Evolutionary conservation across 73 alveolate species (phyloP), one percentile per base, ranked within the genome.

Genomic region (Paramecium sexaurelia): DNA sequence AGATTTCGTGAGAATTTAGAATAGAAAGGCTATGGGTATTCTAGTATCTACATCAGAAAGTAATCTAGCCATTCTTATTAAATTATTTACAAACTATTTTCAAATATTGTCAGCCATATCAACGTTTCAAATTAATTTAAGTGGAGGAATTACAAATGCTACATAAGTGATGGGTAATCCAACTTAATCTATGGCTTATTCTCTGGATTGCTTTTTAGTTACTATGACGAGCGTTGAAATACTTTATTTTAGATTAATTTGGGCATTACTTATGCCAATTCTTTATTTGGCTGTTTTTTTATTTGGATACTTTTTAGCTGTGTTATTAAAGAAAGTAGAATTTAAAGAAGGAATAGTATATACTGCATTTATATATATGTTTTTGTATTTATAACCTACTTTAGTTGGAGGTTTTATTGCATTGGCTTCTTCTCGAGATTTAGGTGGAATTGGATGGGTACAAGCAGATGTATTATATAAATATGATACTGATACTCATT

Each of bases 211-310:
- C 45, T 78, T 78, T 78, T 78, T 78, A 41, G 90, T 78, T 10
- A 10, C 26, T 26, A 29, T 78, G 32, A 24, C 90, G n/a, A 41
- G 55, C 8, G 22, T 78, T 17, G 90, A 78, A 7, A 78, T 78
- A 39, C 24, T 78, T 17, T 78, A 78, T 13, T 78, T 78, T 26
- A 78, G 90, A 78, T n/a, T 78, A 11, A 39, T 78, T 41, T 78
- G 90, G 90, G 68, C 90, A 7, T 40, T 78, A 78, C 39, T 78
- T 6, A 78, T 78, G 90, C 90, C 90, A 10, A 78, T 78, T 4
- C n/a, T 78, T 2, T 78, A 78, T 45, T 40, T 78, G 22, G 90
- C 90, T 41, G 73, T 43, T 1, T 78, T 78, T 78, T 27, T 78
- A 1, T 78, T 78, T 19, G 68, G 90, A 0, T 78, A 39, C 20